phyloP scores from a whole-genome alignment of 345 rosid species.

The Gynandropsis gynandra region DNA sequence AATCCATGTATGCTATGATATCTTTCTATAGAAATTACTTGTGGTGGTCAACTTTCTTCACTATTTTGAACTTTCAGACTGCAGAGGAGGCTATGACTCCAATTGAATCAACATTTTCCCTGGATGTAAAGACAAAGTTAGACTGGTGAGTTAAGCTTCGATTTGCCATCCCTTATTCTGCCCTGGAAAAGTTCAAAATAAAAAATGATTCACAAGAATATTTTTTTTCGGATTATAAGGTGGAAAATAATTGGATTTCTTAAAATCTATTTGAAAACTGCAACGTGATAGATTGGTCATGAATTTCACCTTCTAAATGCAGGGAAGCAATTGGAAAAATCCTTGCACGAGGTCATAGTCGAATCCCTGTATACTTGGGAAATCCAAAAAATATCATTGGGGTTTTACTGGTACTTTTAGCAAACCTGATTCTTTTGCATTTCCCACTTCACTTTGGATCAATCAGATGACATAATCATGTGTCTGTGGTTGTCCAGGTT shows the following conservation, averaged over 20 bases:
- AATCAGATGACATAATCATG: constrained; percentile 7
- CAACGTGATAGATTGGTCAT: not conserved
- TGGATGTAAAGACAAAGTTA: constrained; percentile 71
- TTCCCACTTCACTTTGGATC: constrained; percentile 9
- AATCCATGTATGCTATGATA: not conserved
- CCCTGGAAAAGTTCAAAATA: constrained; percentile 25
- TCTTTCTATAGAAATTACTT: not conserved
- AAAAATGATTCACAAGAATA: not conserved
- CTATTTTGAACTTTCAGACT: constrained; percentile 41
- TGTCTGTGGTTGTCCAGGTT: constrained; percentile 35
- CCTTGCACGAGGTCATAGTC: constrained; percentile 72
- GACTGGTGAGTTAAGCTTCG: constrained; percentile 52
- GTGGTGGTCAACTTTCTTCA: constrained; percentile 8
- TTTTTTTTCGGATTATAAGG: not conserved
- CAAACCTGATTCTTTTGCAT: constrained; percentile 10
- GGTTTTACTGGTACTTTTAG: constrained; percentile 54
- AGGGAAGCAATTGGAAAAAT: constrained; percentile 86
- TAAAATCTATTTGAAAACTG: not conserved
- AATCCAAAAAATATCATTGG: constrained; percentile 69
- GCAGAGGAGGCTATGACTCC: constrained; percentile 92
- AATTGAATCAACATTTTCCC: constrained; percentile 75
- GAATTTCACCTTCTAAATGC: constrained; percentile 23
- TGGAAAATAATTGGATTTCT: not conserved
- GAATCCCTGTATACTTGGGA: constrained; percentile 70
- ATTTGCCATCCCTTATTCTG: constrained; percentile 15